Base-by-base conservation (phyloP, 208 protist species). In the Trypanosoma caninum region DNA sequence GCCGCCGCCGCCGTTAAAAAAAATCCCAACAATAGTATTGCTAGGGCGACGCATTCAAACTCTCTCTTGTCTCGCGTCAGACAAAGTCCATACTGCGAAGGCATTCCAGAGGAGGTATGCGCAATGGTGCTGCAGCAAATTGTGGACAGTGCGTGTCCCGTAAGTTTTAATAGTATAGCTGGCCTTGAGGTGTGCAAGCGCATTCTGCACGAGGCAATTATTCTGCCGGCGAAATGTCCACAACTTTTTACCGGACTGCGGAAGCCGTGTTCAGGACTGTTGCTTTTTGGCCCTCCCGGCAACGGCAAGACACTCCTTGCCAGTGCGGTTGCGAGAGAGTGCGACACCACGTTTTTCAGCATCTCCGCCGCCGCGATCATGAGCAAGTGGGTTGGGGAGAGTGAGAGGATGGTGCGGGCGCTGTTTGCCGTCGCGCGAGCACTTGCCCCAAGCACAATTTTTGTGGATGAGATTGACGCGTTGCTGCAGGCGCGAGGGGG, bases 381-480 rank as follows among this genome's bases (percentile, higher is more conserved):
- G 2, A 95, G 80, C 48, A 98, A 99, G 76, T 99, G 96, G 95
- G 80, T 98, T 3, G 98, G 98, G 14, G 94, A 99, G 70, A 94
- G 85, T 53, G 98, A 99, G 64, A 93, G 93, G 65, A 84, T 97
- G 23, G 89, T 99, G 2, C 85, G 87, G 16, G 58, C 76, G 18
- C 76, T 99, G 7, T 99, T 99, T 69, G 67, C 90, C 22, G 59
- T 73, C 23, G 88, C 88, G 8, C 40, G 65, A 1, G 65, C 58
- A 8, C 47, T 69, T 30, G 16, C 56, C n/a, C 55, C 63, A 16
- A 69, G 63, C 23, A 74, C 97, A 8, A 69, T 98, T 27, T 98
- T 98, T 82, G 79, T 98, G 8, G 95, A 98, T 70, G 95, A 98
- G 67, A 74, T 97, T 18, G 95, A 98, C 45, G 94, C 91, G 13